Evolutionary conservation across 2,329 filamentous ascomycete genomes (phyloP), one percentile per base, ranked within the genome.

Genomic region (Uncinocarpus reesii): DNA sequence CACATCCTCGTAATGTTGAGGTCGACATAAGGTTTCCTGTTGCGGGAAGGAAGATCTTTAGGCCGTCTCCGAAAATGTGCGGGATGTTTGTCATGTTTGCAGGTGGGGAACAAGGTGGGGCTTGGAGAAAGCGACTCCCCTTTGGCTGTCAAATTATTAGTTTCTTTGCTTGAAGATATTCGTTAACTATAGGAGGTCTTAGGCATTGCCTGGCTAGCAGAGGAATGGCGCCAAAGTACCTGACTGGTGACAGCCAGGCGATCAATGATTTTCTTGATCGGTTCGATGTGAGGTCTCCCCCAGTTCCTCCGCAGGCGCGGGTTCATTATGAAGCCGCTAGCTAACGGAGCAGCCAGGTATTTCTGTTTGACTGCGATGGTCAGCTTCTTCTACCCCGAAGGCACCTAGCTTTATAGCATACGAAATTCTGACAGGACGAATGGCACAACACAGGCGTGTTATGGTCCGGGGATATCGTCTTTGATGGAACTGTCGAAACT

Each of bases 341-440:
- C 53, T 60, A 61, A 60, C 47, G 48, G 13, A n/a, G 11, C 42
- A 40, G 51, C 50, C 57, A 94, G 87, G 81, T 86, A 29, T 96
- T 98, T 62, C 74, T 98, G 10, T 86, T 98, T 61, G 92, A 98
- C 65, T 98, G 92, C 70, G 92, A 98, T 79, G 92, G 90, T 94
- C 72, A 60, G 73, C n/a, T 46, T 38, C 15, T 26, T 49, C 13
- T 29, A 10, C 13, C 20, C 36, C 7, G 20, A 40, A 36, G 10
- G 11, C 10, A 20, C 24, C 21, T 40, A 2, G 6, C 18, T 31
- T 18, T 31, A n/a, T 10, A n/a, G 2, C 10, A 20, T 13, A 32
- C 18, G 36, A 35, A 35, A 37, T 42, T 28, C 41, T 49, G 16
- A 49, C 32, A 21, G n/a, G 10, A 51, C 46, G 52, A 61, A 58